Percentiles rank a stretch among this genome's conserved stretches.
These are phyloP conservation scores for Agarophyton chilense DNA, from an alignment of 23 red algal species.

Conservation along the genomic window DNA sequence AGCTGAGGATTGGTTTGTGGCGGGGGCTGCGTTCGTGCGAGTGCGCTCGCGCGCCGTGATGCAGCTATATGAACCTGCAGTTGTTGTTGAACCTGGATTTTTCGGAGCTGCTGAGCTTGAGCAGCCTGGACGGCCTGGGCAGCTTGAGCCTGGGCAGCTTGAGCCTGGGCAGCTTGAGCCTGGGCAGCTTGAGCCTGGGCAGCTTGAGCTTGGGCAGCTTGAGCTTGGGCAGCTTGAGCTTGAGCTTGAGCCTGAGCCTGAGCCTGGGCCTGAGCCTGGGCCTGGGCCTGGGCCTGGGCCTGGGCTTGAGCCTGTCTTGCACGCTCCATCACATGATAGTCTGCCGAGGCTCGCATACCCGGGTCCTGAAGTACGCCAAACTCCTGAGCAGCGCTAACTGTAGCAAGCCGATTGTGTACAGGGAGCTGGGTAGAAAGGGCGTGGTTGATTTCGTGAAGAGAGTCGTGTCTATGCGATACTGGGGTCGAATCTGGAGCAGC, in stretches of 20 bases:
- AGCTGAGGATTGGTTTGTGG: slow-evolving; percentile 33
- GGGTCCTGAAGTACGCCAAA: not conserved
- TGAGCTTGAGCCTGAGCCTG: slow-evolving; percentile 43
- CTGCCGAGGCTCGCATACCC: slow-evolving; percentile 27
- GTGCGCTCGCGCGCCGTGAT: slow-evolving; percentile 2
- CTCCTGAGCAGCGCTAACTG: slow-evolving; percentile 12
- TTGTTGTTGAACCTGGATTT: slow-evolving; percentile 35
- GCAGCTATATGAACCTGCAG: slow-evolving; percentile 31
- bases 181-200: slow-evolving; percentile 55
- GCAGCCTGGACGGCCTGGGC: slow-evolving; percentile 19
- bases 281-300: slow-evolving; percentile 34
- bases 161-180: slow-evolving; percentile 27
- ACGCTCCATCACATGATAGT: slow-evolving; percentile 38
- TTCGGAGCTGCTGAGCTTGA: slow-evolving; percentile 41
- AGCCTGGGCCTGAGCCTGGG: slow-evolving; percentile 34
- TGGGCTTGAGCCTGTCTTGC: slow-evolving; percentile 47
- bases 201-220: slow-evolving; percentile 37
- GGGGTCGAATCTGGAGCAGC: slow-evolving; percentile 8
- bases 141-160: slow-evolving; percentile 54
- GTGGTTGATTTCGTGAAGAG: slow-evolving; percentile 18
- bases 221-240: slow-evolving; percentile 1
- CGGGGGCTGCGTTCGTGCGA: slow-evolving; percentile 22
- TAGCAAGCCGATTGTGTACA: not conserved
- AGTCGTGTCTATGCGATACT: slow-evolving; percentile 12
- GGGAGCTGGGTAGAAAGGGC: slow-evolving; percentile 10